phyloP scores from a whole-genome alignment of 441 rosid species.

The Pelargonium cotyledonis region DNA sequence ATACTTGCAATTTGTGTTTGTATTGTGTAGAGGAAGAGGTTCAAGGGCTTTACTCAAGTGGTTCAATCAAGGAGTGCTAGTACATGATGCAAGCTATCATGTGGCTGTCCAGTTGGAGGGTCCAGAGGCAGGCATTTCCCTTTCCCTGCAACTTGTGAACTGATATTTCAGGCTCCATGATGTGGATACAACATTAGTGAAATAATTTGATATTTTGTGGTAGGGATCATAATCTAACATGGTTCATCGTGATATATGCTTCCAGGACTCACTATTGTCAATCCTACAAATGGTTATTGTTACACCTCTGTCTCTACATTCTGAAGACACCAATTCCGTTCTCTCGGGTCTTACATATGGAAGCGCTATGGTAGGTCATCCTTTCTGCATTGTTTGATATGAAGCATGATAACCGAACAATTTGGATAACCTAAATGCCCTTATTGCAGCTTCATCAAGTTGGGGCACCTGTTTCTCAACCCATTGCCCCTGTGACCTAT shows the following conservation, averaged over 20 bases:
- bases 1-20: constrained; percentile 4
- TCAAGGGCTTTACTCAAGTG: constrained; percentile 81
- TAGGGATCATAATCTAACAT: background rate
- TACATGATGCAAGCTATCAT: constrained; percentile 86
- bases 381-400: constrained; percentile 1
- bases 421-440: constrained; percentile 5
- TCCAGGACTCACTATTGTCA: constrained; percentile 56
- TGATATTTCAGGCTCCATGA: background rate
- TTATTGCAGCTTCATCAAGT: constrained; percentile 60
- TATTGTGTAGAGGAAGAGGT: constrained; percentile 66
- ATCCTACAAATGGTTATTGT: constrained; percentile 44
- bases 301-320: constrained; percentile 43
- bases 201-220: background rate
- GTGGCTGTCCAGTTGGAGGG: constrained; percentile 75
- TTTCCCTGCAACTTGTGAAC: constrained; percentile 14
- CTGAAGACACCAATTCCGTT: constrained; percentile 34
- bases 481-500: constrained; percentile 66
- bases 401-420: background rate
- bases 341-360: constrained; percentile 53
- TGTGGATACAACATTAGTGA: background rate
- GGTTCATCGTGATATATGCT: constrained; percentile 4
- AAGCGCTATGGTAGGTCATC: constrained; percentile 55
- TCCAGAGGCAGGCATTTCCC: constrained; percentile 59
- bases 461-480: constrained; percentile 43
- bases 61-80: constrained; percentile 53